phyloP scores from a whole-genome alignment of 2,329 filamentous ascomycete species.

The Colletotrichum neosansevieriae region DNA sequence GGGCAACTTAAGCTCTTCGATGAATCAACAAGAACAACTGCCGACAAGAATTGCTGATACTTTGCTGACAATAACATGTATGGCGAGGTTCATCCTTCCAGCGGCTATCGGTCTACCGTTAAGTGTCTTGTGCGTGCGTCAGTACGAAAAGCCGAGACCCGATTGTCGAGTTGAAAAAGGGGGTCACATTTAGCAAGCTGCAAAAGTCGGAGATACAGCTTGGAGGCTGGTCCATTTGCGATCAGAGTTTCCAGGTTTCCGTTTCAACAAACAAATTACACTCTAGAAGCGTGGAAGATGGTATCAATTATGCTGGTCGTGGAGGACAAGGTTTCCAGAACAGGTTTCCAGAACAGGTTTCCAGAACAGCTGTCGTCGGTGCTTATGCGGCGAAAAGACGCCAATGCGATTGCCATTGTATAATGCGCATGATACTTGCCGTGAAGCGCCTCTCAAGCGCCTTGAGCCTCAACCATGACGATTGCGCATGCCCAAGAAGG shows the following conservation, averaged over 20 bases:
- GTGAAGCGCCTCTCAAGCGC: background rate
- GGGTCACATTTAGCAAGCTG: background rate
- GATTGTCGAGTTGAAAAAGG: slow-evolving; percentile 6
- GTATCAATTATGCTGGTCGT: slow-evolving; percentile 14
- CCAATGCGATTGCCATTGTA: background rate
- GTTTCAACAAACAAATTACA: slow-evolving; percentile 10
- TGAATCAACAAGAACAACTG: no score
- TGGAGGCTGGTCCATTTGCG: background rate
- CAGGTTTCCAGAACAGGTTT: no score
- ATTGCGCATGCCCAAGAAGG: background rate
- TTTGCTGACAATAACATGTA: background rate
- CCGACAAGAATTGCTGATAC: slow-evolving; percentile 1
- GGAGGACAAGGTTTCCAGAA: slow-evolving; percentile 19
- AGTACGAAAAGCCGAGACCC: slow-evolving; percentile 20
- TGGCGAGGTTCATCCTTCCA: slow-evolving; percentile 27
- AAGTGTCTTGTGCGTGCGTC: slow-evolving; percentile 5
- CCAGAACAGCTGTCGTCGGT: slow-evolving; percentile 11
- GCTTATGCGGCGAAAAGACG: background rate
- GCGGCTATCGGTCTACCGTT: background rate
- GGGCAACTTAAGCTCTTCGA: background rate
- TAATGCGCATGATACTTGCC: background rate
- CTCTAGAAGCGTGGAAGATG: slow-evolving; percentile 3
- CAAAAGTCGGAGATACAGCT: background rate
- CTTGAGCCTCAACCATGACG: background rate
- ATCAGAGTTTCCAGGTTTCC: slow-evolving; percentile 20